Evolutionary conservation across 1,284 basidiomycete species (phyloP), one percentile per base, ranked within the genome.

Genomic region (Microbotryum intermedium): DNA sequence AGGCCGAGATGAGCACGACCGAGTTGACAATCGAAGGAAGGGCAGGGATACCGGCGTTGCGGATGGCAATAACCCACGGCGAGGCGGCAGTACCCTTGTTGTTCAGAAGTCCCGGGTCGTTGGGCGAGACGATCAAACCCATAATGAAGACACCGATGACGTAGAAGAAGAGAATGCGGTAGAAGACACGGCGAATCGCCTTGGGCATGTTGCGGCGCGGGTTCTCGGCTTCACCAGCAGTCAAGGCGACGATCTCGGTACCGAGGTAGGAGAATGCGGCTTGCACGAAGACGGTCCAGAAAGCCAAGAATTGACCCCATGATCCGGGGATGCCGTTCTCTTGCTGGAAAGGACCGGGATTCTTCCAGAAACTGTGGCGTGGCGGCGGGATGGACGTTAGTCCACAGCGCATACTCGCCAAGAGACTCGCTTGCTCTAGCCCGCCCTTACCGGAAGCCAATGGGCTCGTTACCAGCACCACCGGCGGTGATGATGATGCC

Each of bases 261-360:
- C 86, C 87, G 71, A 87, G 83, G 79, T 85, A 87, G 3, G 86
- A 88, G 79, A 89, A 92, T 3, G 84, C 85, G 13, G 88, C 87
- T 72, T 81, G 20, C 18, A 20, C 28, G 29, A 11, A 20, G 23
- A 51, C 23, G 28, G 30, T 23, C 62, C 70, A 74, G 66, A 74
- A 75, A 18, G 71, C 72, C 11, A 76, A 67, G 68, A 76, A 77
- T 11, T 74, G 71, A 6, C 74, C 74, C 20, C 62, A 59, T 0
- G 71, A 25, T 4, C 74, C 74, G 16, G 64, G 58, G 56, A 76
- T 75, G 23, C 70, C 74, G 49, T 71, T 70, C 2, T 60, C 23
- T 55, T 71, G 70, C 28, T 61, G 57, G 55, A 87, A 71, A 2
- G 84, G 79, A 23, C 85, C 86, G 6, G 85, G 84, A 68, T 85